Conservation (phyloP, 805 yeast genomes). For the Torulaspora delbrueckii region DNA sequence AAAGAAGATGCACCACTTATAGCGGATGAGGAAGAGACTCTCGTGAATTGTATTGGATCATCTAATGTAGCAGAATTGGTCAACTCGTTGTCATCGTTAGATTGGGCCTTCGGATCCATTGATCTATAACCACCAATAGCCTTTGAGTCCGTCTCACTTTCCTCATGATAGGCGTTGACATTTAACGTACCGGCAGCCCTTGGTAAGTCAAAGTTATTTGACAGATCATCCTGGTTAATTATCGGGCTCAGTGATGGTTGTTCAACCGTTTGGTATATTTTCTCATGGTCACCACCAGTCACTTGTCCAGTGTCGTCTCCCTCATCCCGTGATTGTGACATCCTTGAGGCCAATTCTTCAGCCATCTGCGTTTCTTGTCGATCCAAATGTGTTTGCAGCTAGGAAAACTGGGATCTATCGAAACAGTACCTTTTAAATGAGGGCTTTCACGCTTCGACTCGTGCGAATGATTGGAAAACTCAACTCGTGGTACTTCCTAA, state of each 20-base stretch:
- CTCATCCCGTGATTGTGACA: neutral
- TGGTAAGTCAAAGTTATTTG: constrained; percentile 31
- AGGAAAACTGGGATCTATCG: neutral
- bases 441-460: neutral
- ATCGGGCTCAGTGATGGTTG: neutral
- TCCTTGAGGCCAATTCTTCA: neutral
- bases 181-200: constrained; percentile 44
- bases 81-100: constrained; percentile 1
- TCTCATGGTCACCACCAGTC: neutral
- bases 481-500: neutral
- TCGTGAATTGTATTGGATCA: constrained; percentile 40
- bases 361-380: neutral
- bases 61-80: constrained; percentile 30
- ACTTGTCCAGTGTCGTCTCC: neutral
- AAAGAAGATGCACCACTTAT: constrained; percentile 24
- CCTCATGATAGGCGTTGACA: constrained; percentile 41
- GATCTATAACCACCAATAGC: constrained; percentile 31
- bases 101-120: constrained; percentile 43
- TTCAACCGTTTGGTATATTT: neutral
- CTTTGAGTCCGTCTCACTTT: constrained; percentile 3
- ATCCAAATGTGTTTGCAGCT: neutral
- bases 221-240: neutral
- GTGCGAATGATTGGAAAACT: neutral
- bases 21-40: constrained; percentile 38
- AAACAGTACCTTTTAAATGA: neutral